Evolutionary conservation across 495 filamentous ascomycete genomes (phyloP).

Genomic region (Lophium mytilinum): DNA sequence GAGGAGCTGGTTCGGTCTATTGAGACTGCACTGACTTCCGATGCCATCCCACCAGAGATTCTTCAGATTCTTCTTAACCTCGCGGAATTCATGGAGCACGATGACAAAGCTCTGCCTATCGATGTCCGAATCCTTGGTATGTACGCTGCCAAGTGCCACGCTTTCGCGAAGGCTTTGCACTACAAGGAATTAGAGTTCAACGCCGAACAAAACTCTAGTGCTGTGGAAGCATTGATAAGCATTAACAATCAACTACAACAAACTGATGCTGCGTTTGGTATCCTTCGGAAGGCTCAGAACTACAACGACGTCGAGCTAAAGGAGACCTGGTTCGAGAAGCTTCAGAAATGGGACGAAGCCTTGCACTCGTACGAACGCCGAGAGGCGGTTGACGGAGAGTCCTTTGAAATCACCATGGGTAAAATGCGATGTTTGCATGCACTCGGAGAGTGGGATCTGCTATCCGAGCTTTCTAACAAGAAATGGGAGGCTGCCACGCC

Average conservation of each 20-base stretch:
- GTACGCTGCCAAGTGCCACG: slow-evolving; percentile 91
- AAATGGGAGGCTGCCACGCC: slow-evolving; percentile 82
- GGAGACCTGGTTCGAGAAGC: slow-evolving; percentile 97
- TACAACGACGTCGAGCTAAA: slow-evolving; percentile 92
- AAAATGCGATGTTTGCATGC: slow-evolving; percentile 99
- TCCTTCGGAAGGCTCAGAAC: slow-evolving; percentile 84
- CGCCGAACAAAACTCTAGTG: slow-evolving; percentile 90
- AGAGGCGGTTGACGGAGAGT: slow-evolving; percentile 59
- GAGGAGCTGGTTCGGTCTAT: slow-evolving; percentile 93
- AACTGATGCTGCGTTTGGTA: slow-evolving; percentile 94
- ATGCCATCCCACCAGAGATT: slow-evolving; percentile 90
- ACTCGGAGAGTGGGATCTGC: slow-evolving; percentile 90
- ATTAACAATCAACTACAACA: slow-evolving; percentile 99
- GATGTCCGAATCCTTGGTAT: slow-evolving; percentile 88
- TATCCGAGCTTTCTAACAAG: slow-evolving; percentile 79
- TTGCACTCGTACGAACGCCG: slow-evolving; percentile 80
- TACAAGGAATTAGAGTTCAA: slow-evolving; percentile 99
- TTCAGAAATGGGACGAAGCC: slow-evolving; percentile 98
- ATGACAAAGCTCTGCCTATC: slow-evolving; percentile 95
- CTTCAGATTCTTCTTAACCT: slow-evolving; percentile 91
- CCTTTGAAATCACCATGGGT: slow-evolving; percentile 92
- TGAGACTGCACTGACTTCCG: slow-evolving; percentile 85
- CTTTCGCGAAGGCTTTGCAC: slow-evolving; percentile 94
- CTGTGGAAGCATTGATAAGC: slow-evolving; percentile 92
- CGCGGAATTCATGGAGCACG: slow-evolving; percentile 99